A percentile compares a stretch with the other conserved stretches of the same genome.
These are phyloP conservation scores for Pharnaceum exiguum DNA, from an alignment of 148 eudicot species.

Conservation along the genomic window DNA sequence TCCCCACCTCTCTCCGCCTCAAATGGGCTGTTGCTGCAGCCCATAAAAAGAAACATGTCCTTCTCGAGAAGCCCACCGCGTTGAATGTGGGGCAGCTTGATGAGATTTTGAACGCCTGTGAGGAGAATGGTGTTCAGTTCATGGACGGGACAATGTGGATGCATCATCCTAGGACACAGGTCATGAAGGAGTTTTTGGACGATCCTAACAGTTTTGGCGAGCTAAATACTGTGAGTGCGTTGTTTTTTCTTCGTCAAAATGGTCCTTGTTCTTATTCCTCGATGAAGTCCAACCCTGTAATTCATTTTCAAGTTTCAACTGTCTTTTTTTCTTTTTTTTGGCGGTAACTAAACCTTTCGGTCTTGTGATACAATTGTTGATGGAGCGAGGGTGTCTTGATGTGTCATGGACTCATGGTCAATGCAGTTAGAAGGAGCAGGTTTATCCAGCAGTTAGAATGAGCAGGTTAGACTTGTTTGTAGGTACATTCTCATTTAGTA, in stretches of 20 bases:
- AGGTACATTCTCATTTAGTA: no score
- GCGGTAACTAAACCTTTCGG: no score
- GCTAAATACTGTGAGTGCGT: constrained; percentile 33
- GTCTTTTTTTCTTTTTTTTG: no score
- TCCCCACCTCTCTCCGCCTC: constrained; percentile 68
- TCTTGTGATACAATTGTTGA: no score
- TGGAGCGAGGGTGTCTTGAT: no score
- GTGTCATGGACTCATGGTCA: no score
- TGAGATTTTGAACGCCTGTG: constrained; percentile 45
- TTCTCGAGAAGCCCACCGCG: constrained; percentile 76
- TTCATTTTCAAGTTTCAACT: no score
- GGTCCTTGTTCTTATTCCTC: background rate
- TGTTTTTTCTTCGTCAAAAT: background rate
- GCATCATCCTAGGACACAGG: constrained; percentile 45
- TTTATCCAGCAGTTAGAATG: no score
- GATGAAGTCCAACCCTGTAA: no score
- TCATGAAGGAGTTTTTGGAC: constrained; percentile 30
- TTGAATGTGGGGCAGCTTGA: constrained; percentile 51
- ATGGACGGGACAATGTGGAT: no score
- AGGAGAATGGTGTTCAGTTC: constrained; percentile 51
- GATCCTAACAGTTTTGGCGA: constrained; percentile 39
- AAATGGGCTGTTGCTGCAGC: constrained; percentile 68
- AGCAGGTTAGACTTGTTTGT: no score
- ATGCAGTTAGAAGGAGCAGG: no score
- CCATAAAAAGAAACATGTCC: constrained; percentile 59